Percentiles rank a stretch among this genome's conserved stretches.
These are phyloP conservation scores for Leccinum broughii DNA, from an alignment of 768 basidiomycete genomes.

Conservation along the genomic window DNA sequence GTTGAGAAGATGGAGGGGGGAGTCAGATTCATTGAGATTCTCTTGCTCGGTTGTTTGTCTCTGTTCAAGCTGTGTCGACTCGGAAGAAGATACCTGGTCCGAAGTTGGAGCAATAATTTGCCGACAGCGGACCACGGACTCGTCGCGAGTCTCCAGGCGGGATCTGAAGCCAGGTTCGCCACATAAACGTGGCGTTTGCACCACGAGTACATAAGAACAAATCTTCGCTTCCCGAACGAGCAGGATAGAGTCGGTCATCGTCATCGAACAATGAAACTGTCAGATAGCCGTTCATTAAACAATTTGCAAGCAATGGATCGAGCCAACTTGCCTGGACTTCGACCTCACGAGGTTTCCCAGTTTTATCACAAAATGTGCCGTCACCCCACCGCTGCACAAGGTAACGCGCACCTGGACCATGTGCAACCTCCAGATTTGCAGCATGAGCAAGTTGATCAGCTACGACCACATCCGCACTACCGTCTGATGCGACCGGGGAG, in stretches of 20 bases:
- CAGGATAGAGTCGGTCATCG: slow-evolving; percentile 85
- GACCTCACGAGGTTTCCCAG: slow-evolving; percentile 80
- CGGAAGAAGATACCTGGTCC: slow-evolving; percentile 24
- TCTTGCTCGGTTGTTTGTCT: slow-evolving; percentile 30
- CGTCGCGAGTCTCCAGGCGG: slow-evolving; percentile 60
- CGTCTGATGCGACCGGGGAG: slow-evolving; percentile 59
- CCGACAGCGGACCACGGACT: slow-evolving; percentile 75
- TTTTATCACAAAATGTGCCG: slow-evolving; percentile 93
- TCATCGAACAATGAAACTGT: slow-evolving; percentile 96
- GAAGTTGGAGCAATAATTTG: slow-evolving; percentile 52
- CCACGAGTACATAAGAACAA: slow-evolving; percentile 91
- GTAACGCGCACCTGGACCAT: slow-evolving; percentile 80
- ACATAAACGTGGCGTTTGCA: slow-evolving; percentile 94
- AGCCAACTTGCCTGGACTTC: slow-evolving; percentile 81
- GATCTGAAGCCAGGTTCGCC: slow-evolving; percentile 91
- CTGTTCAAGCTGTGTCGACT: slow-evolving; percentile 33
- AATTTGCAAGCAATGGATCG: slow-evolving; percentile 3
- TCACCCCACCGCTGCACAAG: slow-evolving; percentile 91
- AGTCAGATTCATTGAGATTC: slow-evolving; percentile 50
- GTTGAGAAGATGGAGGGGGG: slow-evolving; percentile 53
- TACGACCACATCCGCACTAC: slow-evolving; percentile 63
- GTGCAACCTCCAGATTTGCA: slow-evolving; percentile 74
- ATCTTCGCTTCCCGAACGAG: slow-evolving; percentile 93
- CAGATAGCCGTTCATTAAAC: slow-evolving; percentile 3
- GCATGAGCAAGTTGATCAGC: slow-evolving; percentile 64